Evolutionary conservation across 805 yeast species (phyloP).

Genomic region (Barnettozyma wickerhamii): DNA sequence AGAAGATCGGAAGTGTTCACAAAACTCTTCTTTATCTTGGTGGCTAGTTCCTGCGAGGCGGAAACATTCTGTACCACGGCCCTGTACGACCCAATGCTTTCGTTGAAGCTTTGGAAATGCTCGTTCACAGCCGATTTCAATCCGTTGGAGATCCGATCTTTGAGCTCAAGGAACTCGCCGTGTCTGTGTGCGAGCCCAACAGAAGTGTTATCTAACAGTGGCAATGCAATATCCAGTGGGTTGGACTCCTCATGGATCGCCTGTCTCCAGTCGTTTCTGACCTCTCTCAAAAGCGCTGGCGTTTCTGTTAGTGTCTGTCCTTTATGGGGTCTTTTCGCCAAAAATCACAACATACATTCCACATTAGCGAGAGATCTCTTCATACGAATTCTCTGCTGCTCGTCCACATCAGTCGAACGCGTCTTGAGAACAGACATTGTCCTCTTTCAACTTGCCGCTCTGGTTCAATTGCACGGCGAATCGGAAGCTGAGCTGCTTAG

Average conservation of each 20-base stretch:
- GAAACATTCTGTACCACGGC: conserved; percentile 58
- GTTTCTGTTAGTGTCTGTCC: conserved; percentile 3
- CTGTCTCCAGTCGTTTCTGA: conserved; percentile 45
- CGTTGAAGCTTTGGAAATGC: conserved; percentile 80
- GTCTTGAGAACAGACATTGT: background rate
- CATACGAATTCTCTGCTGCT: conserved; percentile 3
- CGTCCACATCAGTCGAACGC: background rate
- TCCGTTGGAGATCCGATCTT: conserved; percentile 49
- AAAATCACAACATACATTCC: conserved; percentile 5
- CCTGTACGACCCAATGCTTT: conserved; percentile 80
- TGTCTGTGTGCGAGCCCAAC: conserved; percentile 83
- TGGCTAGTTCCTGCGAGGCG: conserved; percentile 58
- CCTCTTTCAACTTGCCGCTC: too few relatives aligned
- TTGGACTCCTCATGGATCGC: conserved; percentile 54
- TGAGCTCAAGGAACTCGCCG: conserved; percentile 60
- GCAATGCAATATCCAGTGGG: conserved; percentile 81
- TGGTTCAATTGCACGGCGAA: too few relatives aligned
- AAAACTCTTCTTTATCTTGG: conserved; percentile 44
- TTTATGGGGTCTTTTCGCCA: too few relatives aligned
- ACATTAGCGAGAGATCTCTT: conserved; percentile 8
- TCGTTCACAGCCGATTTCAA: conserved; percentile 72
- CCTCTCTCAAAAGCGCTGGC: conserved; percentile 22
- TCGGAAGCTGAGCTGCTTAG: too few relatives aligned
- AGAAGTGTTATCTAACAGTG: conserved; percentile 79
- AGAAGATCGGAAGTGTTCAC: conserved; percentile 1